These are phyloP conservation scores for Golubevia pallescens DNA, from an alignment of 1,284 basidiomycete species.

Conservation along the genomic window DNA sequence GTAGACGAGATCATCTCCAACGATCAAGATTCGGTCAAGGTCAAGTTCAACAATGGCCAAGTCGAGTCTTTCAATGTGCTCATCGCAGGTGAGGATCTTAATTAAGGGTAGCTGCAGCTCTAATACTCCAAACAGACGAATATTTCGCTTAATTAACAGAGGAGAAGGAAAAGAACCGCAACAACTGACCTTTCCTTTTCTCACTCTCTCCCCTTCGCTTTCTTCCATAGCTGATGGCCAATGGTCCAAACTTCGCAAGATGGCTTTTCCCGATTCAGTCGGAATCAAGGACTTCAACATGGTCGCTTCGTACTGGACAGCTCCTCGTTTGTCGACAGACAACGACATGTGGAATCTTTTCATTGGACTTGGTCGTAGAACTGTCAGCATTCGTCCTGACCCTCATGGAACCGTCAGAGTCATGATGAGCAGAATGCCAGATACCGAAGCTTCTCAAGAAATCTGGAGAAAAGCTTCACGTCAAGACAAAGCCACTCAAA, in stretches of 20 bases:
- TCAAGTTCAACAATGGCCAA: constrained; percentile 20
- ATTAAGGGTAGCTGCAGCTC: constrained; percentile 13
- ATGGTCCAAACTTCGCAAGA: constrained; percentile 23
- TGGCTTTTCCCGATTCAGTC: constrained; percentile 18
- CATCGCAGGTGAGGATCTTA: constrained; percentile 13
- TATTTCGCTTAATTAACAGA: no score
- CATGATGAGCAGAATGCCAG: constrained; percentile 12
- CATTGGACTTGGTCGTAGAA: constrained; percentile 8
- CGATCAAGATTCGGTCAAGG: constrained; percentile 15
- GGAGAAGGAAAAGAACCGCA: no score
- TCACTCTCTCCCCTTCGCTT: no score
- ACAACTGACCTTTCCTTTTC: no score
- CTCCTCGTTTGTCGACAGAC: constrained; percentile 18
- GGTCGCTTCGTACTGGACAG: constrained; percentile 19
- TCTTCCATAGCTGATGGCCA: constrained; percentile 23
- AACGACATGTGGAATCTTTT: constrained; percentile 20
- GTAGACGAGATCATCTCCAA: constrained; percentile 18
- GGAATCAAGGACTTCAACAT: constrained; percentile 11
- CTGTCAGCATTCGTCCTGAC: constrained; percentile 24
- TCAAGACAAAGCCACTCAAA: constrained; percentile 12
- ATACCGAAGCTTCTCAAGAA: constrained; percentile 4
- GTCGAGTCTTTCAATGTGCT: constrained; percentile 1
- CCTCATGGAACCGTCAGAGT: constrained; percentile 22
- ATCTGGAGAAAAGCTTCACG: constrained; percentile 16
- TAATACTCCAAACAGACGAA: no score